Evolutionary conservation across 352 stramenopile species (phyloP).

Genomic region (Phytophthora tentaculata): DNA sequence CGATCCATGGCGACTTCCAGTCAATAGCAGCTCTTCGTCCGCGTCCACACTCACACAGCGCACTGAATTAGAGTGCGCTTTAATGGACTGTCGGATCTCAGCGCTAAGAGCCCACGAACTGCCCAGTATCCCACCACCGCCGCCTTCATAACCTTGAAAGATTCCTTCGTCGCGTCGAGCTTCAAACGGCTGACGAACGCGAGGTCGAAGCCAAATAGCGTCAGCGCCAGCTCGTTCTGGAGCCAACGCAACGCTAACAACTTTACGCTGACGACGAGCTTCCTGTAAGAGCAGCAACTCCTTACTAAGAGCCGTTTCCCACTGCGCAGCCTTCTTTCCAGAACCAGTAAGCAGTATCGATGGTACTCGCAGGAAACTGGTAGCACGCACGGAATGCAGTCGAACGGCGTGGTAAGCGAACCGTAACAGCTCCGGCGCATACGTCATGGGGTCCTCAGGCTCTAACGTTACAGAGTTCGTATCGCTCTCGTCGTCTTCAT

Average conservation of each 20-base stretch:
- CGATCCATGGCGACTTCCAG: constrained; percentile 77
- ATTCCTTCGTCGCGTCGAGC: constrained; percentile 31
- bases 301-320: constrained; percentile 60
- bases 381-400: constrained; percentile 61
- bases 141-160: constrained; percentile 22
- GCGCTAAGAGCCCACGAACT: constrained; percentile 36
- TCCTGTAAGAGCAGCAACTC: constrained; percentile 61
- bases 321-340: constrained; percentile 31
- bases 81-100: constrained; percentile 63
- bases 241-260: constrained; percentile 24
- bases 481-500: constrained; percentile 20
- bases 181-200: constrained; percentile 37
- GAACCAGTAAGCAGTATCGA: constrained; percentile 38
- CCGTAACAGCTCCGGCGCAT: constrained; percentile 52
- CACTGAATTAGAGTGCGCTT: constrained; percentile 70
- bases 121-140: constrained; percentile 17
- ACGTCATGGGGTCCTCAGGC: constrained; percentile 21
- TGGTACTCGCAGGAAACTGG: constrained; percentile 68
- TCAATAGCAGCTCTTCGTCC: constrained; percentile 69
- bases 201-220: constrained; percentile 42
- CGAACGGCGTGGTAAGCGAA: constrained; percentile 62
- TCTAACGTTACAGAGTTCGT: background rate
- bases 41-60: constrained; percentile 59
- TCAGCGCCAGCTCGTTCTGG: constrained; percentile 36
- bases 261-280: constrained; percentile 50